phyloP scores from a whole-genome alignment of 768 basidiomycete species.

The Agaricus subrufescens region DNA sequence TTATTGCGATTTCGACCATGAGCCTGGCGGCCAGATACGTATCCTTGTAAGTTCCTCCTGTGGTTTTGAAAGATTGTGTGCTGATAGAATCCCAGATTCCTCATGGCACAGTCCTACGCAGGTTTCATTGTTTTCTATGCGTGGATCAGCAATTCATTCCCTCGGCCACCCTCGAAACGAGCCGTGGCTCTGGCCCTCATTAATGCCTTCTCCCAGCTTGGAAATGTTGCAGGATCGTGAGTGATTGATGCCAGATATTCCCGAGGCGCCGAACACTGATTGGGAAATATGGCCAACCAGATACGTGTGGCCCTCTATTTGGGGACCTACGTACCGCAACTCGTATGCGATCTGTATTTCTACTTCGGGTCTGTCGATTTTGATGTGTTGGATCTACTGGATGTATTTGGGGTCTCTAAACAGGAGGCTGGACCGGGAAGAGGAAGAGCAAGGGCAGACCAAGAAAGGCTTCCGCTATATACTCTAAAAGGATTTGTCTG shows the following conservation, averaged over 20 bases:
- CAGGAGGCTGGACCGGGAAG: slow-evolving; percentile 27
- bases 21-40: slow-evolving; percentile 65
- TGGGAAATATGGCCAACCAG: slow-evolving; percentile 22
- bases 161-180: slow-evolving; percentile 76
- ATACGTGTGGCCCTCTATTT: slow-evolving; percentile 61
- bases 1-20: slow-evolving; percentile 69
- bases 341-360: slow-evolving; percentile 75
- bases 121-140: slow-evolving; percentile 60
- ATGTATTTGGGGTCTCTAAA: slow-evolving; percentile 36
- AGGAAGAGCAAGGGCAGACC: slow-evolving; percentile 33
- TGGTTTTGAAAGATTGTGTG: not conserved
- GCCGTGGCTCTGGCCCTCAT: slow-evolving; percentile 78
- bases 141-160: slow-evolving; percentile 52
- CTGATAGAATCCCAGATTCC: slow-evolving; percentile 37
- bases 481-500: slow-evolving; percentile 8
- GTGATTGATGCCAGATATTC: slow-evolving; percentile 22
- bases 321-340: slow-evolving; percentile 64
- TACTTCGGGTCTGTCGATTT: slow-evolving; percentile 43
- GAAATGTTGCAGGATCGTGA: slow-evolving; percentile 80
- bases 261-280: slow-evolving; percentile 6
- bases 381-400: slow-evolving; percentile 50
- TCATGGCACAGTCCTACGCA: slow-evolving; percentile 76
- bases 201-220: slow-evolving; percentile 78
- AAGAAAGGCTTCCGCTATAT: slow-evolving; percentile 50
- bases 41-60: slow-evolving; percentile 44